Base-by-base conservation (phyloP, 2,329 filamentous ascomycete genomes). In the Alternaria consortialis region DNA sequence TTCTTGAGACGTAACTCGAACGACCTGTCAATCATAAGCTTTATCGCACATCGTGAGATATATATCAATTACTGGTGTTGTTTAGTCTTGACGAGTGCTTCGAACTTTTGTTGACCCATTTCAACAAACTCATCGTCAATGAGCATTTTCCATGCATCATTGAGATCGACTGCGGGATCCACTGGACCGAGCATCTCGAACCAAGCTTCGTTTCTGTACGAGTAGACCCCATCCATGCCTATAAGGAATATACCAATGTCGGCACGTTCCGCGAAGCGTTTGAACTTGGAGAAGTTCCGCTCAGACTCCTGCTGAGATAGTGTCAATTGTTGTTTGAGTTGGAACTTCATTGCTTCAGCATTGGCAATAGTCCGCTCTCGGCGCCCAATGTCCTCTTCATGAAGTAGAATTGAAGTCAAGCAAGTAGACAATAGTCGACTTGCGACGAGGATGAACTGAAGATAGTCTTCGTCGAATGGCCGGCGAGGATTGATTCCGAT, bases 201-300 rank as follows among this genome's bases (percentile, higher is more conserved):
- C 70, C 80, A 82, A 2, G 74, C 70, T 37, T 81, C 72, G 39
- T 82, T 82, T 3, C 77, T 69, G 56, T 82, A 81, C 0, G 78
- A 68, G 15, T 78, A 77, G 12, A 66, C 67, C 2, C 81, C 80
- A n/a, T 74, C 60, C 13, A 72, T 60, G 12, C 74, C 72, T 37
- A 80, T 71, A 27, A 79, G 74, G 56, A 79, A 82, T 54, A 83
- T 82, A 1, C 76, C 80, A 7, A 81, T 70, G 3, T 80, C 79
- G 6, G 78, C 71, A 4, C 76, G 67, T 42, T 78, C 74, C 4
- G 80, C 79, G 65, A 82, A 78, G 5, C 78, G 68, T 32, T 75
- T 72, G 47, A 82, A 81, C 27, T 73, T 73, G 50, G 71, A 69
- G 34, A 74, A 64, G 17, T 68, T 74, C 5, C 67, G 58, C 15